phyloP scores from a whole-genome alignment of 2,329 filamentous ascomycete species.

The Cadophora malorum region DNA sequence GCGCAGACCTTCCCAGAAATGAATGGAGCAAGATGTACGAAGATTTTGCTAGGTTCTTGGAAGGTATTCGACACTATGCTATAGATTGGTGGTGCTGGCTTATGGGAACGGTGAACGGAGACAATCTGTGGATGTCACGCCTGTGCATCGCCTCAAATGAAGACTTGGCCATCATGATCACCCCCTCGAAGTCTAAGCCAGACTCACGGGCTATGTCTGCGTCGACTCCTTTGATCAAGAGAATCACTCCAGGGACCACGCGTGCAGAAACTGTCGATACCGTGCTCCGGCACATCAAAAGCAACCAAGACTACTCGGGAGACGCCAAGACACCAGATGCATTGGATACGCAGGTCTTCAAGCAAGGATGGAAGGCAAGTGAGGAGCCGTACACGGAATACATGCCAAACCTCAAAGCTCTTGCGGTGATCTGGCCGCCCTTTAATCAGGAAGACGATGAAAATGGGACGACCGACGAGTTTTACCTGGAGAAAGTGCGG shows the following conservation, averaged over 20 bases:
- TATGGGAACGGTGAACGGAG: constrained; percentile 15
- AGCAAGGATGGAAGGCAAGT: constrained; percentile 6
- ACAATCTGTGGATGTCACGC: constrained; percentile 13
- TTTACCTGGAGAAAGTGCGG: constrained; percentile 4
- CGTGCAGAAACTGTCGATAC: constrained; percentile 13
- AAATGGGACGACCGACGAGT: constrained; percentile 1
- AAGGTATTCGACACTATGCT: constrained; percentile 18
- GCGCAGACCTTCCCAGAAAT: constrained; percentile 7
- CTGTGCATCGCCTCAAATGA: constrained; percentile 16
- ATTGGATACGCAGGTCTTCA: constrained; percentile 18
- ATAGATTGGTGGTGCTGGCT: constrained; percentile 24
- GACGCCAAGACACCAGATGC: background rate
- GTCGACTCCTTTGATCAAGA: background rate
- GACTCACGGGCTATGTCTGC: background rate
- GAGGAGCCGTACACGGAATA: constrained; percentile 18
- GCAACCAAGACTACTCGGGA: constrained; percentile 1
- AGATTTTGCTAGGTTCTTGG: background rate
- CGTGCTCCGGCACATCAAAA: constrained; percentile 15
- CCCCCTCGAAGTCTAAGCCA: background rate
- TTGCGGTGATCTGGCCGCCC: constrained; percentile 1
- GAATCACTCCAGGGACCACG: constrained; percentile 14
- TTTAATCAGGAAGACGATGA: constrained; percentile 11
- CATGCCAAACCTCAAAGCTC: constrained; percentile 16
- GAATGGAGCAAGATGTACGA: constrained; percentile 11
- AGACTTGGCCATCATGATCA: constrained; percentile 14